Conservation (phyloP, 1,139 yeast genomes). For the Hansenula sp. region DNA sequence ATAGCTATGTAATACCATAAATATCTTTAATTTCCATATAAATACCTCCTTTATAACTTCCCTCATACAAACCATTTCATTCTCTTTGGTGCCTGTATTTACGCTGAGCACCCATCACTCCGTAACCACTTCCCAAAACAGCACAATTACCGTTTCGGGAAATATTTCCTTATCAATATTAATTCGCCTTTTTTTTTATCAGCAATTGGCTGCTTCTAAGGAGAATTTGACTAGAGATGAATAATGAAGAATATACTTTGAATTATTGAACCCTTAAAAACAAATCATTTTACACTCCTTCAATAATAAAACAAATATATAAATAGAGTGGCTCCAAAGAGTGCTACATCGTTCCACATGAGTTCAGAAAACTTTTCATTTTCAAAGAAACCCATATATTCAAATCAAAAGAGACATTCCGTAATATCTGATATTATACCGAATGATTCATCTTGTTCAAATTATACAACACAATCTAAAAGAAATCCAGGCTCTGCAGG, state of each 20-base stretch:
- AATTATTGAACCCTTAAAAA: too few species aligned
- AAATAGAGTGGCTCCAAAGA: not conserved
- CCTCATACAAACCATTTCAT: not conserved
- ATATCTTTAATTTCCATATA: too few species aligned
- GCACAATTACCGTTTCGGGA: slow-evolving; percentile 3
- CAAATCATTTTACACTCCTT: too few species aligned
- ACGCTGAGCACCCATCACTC: too few species aligned
- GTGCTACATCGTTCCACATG: too few species aligned
- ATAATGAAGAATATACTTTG: too few species aligned
- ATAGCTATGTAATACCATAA: too few species aligned
- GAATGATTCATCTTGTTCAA: slow-evolving; percentile 2
- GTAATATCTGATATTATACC: slow-evolving; percentile 17
- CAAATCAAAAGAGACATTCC: slow-evolving; percentile 8
- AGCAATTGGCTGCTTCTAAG: slow-evolving; percentile 5
- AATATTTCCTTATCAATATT: slow-evolving; percentile 6
- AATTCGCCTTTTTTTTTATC: too few species aligned
- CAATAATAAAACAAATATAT: not conserved
- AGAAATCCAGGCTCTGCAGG: not conserved
- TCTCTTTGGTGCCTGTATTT: not conserved
- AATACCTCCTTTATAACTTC: too few species aligned
- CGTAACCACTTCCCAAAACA: slow-evolving; percentile 1
- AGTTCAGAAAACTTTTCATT: slow-evolving; percentile 16
- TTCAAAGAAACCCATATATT: slow-evolving; percentile 16
- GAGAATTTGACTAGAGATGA: too few species aligned
- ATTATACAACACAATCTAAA: slow-evolving; percentile 4